A percentile compares a stretch with the other conserved stretches of the same genome.
Conservation (phyloP, 257 asterid genomes). For the Scutellaria baicalensis region DNA sequence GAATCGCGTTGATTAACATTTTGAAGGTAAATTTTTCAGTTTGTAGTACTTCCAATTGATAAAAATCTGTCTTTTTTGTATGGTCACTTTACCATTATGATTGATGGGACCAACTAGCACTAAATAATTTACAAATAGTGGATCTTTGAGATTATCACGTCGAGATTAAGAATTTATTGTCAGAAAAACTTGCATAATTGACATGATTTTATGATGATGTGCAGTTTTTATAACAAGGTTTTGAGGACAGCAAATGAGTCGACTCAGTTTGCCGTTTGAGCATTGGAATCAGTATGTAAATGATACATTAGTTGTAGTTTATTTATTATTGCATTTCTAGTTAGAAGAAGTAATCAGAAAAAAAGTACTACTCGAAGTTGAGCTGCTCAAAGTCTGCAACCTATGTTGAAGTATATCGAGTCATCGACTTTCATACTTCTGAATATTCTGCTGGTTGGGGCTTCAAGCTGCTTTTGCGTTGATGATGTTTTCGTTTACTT, state of each 20-base stretch:
- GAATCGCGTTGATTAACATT: neutral
- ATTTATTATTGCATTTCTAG: conserved; percentile 9
- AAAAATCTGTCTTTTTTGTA: too few species aligned
- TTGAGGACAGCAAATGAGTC: conserved; percentile 10
- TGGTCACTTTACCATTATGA: neutral
- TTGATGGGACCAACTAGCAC: neutral
- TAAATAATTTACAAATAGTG: neutral
- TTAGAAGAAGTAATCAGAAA: neutral
- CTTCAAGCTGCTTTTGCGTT: too few species aligned
- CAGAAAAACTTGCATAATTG: neutral
- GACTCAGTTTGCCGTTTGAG: neutral
- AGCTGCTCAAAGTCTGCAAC: neutral
- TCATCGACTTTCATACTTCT: too few species aligned
- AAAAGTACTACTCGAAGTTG: neutral
- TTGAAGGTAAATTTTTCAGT: neutral
- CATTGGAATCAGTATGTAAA: conserved; percentile 14
- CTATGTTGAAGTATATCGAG: neutral
- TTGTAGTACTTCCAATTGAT: too few species aligned
- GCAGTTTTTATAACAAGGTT: neutral
- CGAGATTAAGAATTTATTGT: neutral
- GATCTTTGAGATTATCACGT: neutral
- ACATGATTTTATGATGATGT: too few species aligned
- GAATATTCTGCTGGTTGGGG: too few species aligned
- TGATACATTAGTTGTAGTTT: conserved; percentile 15
- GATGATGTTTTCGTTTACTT: too few species aligned